Base-by-base conservation (phyloP, 2,329 filamentous ascomycete species). In the Hypoxylon sp. region DNA sequence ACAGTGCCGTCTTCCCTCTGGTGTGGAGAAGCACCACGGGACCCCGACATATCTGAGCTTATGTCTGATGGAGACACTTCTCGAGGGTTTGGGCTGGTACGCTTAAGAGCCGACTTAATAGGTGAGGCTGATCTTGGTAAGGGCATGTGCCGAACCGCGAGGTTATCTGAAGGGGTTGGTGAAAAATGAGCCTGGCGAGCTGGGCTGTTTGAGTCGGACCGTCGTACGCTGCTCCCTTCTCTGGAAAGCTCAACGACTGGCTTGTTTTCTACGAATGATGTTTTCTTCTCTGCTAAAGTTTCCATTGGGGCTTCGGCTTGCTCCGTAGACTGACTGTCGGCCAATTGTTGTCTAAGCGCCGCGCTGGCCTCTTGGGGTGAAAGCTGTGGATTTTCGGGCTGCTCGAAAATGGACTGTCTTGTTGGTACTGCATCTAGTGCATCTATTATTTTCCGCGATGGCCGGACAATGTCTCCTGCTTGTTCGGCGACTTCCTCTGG, bases 21-120 rank as follows among this genome's bases (percentile, higher is more conserved):
- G 19, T 71, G 69, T 2, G 76, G 70, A 5, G 75, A 72, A 14
- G 73, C 71, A 11, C 73, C 75, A 49, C 73, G 77, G 45, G 72
- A 72, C 46, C 68, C 73, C 0, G 82, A 84, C 46, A 76, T 79
- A 71, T 84, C 85, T 2, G 85, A 86, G 23, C 82, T 74, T 63
- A 83, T 79, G 70, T 84, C 81, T 50, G 85, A 80, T 50, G 89
- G 83, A 59, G 88, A 85, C 34, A 82, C 73, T 69, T 84, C 81
- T 73, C 86, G 69, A 19, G 58, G 74, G 62, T 86, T 83, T 1
- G 88, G 85, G 52, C 87, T 88, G 1, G 82, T 84, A 30, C 89
- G 84, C 76, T 94, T 94, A 68, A 94, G 75, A 1, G 91, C 92
- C 1, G 92, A 93, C 77, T 95, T 95, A 49, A 89, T 89, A 9